These are phyloP conservation scores for Chenopodium berlandieri DNA, from an alignment of 148 eudicot genomes.

Conservation along the genomic window DNA sequence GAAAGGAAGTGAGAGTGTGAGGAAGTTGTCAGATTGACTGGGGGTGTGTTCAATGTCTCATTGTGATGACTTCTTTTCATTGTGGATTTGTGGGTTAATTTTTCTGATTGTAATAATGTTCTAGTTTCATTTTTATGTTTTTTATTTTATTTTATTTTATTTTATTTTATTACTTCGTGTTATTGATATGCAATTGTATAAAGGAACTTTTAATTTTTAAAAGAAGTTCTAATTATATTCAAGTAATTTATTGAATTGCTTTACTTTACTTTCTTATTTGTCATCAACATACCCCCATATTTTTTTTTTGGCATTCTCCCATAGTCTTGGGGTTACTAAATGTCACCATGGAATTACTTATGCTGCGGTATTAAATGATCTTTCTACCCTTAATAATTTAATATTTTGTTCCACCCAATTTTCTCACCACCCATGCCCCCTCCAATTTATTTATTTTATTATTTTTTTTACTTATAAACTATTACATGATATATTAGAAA, in stretches of 20 bases:
- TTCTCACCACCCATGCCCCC: too few species aligned
- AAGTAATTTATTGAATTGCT: background rate
- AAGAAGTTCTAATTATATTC: background rate
- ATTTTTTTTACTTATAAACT: too few species aligned
- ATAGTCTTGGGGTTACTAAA: too few species aligned
- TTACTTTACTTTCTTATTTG: too few species aligned
- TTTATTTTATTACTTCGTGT: background rate
- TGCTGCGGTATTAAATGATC: too few species aligned
- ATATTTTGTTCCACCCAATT: too few species aligned
- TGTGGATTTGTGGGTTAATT: conserved; percentile 8
- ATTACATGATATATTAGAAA: too few species aligned
- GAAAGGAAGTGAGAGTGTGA: conserved; percentile 9
- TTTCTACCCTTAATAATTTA: too few species aligned
- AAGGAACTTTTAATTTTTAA: conserved; percentile 2
- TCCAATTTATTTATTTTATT: too few species aligned
- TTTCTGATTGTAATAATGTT: conserved; percentile 21
- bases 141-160: background rate
- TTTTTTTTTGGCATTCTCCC: too few species aligned
- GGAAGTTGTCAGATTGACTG: conserved; percentile 11
- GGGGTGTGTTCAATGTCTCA: conserved; percentile 21
- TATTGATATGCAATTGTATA: conserved; percentile 21
- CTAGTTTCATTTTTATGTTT: background rate
- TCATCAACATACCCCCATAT: too few species aligned
- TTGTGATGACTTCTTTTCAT: conserved; percentile 15
- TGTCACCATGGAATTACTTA: too few species aligned